These are phyloP conservation scores for Crepidotus variabilis DNA, from an alignment of 768 basidiomycete species.

Conservation along the genomic window DNA sequence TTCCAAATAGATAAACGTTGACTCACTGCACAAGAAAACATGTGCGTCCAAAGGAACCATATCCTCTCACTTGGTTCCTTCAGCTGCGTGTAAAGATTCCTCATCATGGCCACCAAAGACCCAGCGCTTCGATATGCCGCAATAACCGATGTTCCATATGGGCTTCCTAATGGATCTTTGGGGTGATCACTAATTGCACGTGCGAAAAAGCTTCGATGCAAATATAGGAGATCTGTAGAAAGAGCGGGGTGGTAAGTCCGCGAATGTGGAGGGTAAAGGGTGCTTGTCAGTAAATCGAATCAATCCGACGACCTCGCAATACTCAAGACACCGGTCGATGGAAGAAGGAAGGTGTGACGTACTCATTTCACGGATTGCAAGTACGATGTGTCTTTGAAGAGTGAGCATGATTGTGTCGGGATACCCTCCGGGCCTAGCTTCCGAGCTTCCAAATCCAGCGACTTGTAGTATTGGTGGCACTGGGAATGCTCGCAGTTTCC, in stretches of 20 bases:
- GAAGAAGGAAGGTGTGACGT: slow-evolving; percentile 23
- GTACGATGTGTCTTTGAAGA: slow-evolving; percentile 62
- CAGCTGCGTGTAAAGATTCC: slow-evolving; percentile 61
- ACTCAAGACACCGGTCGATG: not conserved
- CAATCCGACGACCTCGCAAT: not conserved
- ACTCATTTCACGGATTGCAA: slow-evolving; percentile 71
- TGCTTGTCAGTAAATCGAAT: not conserved
- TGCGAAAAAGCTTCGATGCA: slow-evolving; percentile 73
- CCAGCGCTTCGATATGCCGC: slow-evolving; percentile 73
- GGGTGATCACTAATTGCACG: slow-evolving; percentile 70
- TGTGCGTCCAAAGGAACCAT: slow-evolving; percentile 61
- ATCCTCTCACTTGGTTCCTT: slow-evolving; percentile 61
- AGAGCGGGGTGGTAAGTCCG: slow-evolving; percentile 6
- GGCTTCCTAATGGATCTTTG: slow-evolving; percentile 69
- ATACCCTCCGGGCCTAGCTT: slow-evolving; percentile 39
- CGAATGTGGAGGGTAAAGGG: not conserved
- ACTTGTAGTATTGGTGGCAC: slow-evolving; percentile 65
- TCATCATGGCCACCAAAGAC: slow-evolving; percentile 66
- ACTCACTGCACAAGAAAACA: slow-evolving; percentile 66
- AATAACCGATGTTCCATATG: slow-evolving; percentile 70
- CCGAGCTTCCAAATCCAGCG: slow-evolving; percentile 59
- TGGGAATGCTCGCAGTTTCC: slow-evolving; percentile 64
- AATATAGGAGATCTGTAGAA: slow-evolving; percentile 57
- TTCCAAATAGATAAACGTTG: not conserved
- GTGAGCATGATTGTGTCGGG: slow-evolving; percentile 51